These are phyloP conservation scores for Taxillus chinensis DNA, from an alignment of 164 flowering plant species.

Conservation along the genomic window DNA sequence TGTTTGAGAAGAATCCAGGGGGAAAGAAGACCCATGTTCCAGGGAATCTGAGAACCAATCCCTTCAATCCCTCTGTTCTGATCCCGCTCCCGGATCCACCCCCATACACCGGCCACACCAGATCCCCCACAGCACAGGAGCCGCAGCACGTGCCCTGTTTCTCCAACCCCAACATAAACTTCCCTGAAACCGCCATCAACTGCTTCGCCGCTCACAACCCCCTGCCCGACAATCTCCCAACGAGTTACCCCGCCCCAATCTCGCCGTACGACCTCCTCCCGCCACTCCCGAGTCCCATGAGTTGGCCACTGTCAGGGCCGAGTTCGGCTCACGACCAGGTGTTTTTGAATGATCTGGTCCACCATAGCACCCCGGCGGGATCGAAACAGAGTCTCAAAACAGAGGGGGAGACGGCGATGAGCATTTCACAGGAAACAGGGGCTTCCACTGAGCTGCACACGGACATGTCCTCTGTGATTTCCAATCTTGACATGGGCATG, in stretches of 20 bases:
- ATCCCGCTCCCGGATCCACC: constrained; percentile 68
- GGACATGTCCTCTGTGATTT: neutral
- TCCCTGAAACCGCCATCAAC: constrained; percentile 12
- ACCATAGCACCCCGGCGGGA: constrained; percentile 24
- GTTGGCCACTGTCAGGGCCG: constrained; percentile 22
- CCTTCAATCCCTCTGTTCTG: constrained; percentile 23
- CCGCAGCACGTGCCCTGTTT: constrained; percentile 54
- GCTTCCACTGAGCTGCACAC: constrained; percentile 16
- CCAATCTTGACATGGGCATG: constrained; percentile 27
- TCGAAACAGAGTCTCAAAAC: constrained; percentile 32
- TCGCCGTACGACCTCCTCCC: constrained; percentile 24
- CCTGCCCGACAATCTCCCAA: constrained; percentile 10
- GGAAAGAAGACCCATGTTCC: constrained; percentile 63
- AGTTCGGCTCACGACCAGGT: constrained; percentile 36
- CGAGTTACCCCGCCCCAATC: constrained; percentile 16
- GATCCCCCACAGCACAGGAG: neutral
- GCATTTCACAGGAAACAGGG: constrained; percentile 56
- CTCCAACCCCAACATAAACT: constrained; percentile 38
- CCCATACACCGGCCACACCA: constrained; percentile 16
- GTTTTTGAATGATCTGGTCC: constrained; percentile 35
- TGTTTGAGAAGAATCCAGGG: constrained; percentile 70
- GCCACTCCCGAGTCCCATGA: constrained; percentile 10
- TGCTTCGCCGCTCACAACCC: constrained; percentile 3
- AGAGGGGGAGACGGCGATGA: constrained; percentile 38
- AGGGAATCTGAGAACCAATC: constrained; percentile 25